Evolutionary conservation across 2,329 filamentous ascomycete genomes (phyloP), one percentile per base, ranked within the genome.

Genomic region (Aspergillus nomiae): DNA sequence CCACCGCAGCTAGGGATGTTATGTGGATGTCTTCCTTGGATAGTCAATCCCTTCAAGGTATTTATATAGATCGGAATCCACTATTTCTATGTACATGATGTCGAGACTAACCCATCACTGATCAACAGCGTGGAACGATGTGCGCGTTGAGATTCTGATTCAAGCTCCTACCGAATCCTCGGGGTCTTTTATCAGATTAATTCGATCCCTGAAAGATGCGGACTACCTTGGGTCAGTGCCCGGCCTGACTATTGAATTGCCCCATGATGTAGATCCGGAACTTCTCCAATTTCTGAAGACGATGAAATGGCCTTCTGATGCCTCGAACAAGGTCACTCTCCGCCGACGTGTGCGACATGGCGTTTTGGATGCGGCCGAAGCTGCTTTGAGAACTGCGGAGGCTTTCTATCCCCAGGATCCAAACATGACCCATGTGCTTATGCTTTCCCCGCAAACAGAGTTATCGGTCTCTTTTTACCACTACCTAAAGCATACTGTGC

Each of bases 231-330:
- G 90, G 0, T 81, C 85, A 1, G 80, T 86, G 2, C 94, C 94
- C 3, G 88, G 90, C 65, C 81, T 99, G 54, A 96, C 91, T 2
- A 88, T 98, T 56, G 94, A 98, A 73, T 83, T 99, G 9, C 92
- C 94, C 0, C 81, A 86, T 32, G 80, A 87, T 34, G 80, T 94
- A 21, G 92, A 97, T 69, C 76, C 82, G 3, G 82, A 87, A 2
- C 86, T 91, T 6, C 82, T 86, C 58, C 78, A 80, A 16, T 92
- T 89, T 67, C 75, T 96, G 12, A 78, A 86, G 54, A 75, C 72
- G 0, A 92, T 92, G 67, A 79, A 82, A 36, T 95, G 92, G 90
- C 91, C 92, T 55, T 84, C 88, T 14, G 63, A 76, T 11, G 56
- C 81, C 75, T 26, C 78, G 78, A 64, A 76, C 63, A 79, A 81